These are phyloP conservation scores for Trichoderma virens DNA, from an alignment of 495 filamentous ascomycete genomes.

Conservation along the genomic window DNA sequence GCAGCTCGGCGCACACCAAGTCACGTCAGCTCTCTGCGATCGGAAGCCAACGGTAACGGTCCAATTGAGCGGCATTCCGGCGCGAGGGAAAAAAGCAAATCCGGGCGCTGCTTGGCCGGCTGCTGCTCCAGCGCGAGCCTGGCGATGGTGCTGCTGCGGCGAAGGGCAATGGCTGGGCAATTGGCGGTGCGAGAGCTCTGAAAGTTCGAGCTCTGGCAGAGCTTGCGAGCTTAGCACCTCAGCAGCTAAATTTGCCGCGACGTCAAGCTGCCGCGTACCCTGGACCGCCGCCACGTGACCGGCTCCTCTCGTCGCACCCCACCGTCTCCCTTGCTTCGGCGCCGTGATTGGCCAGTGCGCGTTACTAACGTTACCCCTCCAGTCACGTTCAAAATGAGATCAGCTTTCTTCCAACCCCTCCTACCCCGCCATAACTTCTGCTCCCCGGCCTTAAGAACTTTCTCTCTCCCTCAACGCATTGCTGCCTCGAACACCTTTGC, in stretches of 20 bases:
- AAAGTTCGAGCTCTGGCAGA: not conserved
- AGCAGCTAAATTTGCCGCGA: not conserved
- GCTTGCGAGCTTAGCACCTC: too few relatives aligned
- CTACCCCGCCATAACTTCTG: slow-evolving; percentile 16
- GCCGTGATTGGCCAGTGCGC: not conserved
- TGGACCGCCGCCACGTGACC: slow-evolving; percentile 1
- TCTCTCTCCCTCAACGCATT: slow-evolving; percentile 8
- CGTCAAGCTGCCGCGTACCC: slow-evolving; percentile 5
- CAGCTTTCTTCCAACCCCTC: slow-evolving; percentile 13
- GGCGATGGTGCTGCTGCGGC: not conserved
- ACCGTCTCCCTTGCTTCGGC: not conserved
- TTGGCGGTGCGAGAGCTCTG: not conserved
- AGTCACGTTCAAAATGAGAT: slow-evolving; percentile 13
- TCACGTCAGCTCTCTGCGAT: slow-evolving; percentile 8
- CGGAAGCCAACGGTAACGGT: not conserved
- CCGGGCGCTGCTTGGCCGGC: not conserved
- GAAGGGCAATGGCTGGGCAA: not conserved
- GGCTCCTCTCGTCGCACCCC: slow-evolving; percentile 8
- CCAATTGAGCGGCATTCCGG: not conserved
- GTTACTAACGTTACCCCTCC: slow-evolving; percentile 10
- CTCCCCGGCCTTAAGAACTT: slow-evolving; percentile 5
- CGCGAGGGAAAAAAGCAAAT: not conserved
- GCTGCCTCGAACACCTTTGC: slow-evolving; percentile 5
- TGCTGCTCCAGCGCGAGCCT: not conserved
- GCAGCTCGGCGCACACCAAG: not conserved